These are phyloP conservation scores for Colletotrichum paranaense DNA, from an alignment of 2,329 filamentous ascomycete species.

Conservation along the genomic window DNA sequence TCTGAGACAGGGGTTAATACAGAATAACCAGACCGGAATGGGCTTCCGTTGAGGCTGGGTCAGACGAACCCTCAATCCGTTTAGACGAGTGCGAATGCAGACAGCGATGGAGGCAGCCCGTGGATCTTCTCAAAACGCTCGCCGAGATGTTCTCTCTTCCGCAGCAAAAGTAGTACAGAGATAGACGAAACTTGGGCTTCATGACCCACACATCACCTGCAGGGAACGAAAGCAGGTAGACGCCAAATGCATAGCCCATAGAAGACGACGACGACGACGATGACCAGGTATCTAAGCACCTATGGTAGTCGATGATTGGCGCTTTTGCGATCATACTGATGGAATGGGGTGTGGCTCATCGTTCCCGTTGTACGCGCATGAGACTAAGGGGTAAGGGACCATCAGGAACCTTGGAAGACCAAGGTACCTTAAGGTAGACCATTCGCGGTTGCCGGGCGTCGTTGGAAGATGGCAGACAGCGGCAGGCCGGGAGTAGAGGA, in stretches of 20 bases:
- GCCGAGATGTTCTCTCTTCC: background rate
- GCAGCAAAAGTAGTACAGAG: background rate
- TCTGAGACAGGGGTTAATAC: background rate
- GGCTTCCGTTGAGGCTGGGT: background rate
- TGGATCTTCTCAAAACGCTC: background rate
- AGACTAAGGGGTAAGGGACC: background rate
- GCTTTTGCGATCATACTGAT: background rate
- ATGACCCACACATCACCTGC: background rate
- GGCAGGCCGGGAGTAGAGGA: background rate
- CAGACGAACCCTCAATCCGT: background rate
- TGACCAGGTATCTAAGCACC: background rate
- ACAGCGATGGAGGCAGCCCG: background rate
- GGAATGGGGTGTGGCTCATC: background rate
- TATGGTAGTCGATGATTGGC: background rate
- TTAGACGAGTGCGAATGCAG: slow-evolving; percentile 8
- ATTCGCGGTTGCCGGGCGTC: background rate
- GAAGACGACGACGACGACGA: background rate
- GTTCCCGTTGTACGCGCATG: slow-evolving; percentile 2
- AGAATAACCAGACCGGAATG: background rate
- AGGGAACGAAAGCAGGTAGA: background rate
- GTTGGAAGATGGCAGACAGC: background rate
- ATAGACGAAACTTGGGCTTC: background rate
- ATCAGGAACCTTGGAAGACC: no score
- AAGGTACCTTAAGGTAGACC: no score
- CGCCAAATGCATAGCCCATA: background rate